Conservation (phyloP, 495 filamentous ascomycete genomes). For the Trichoderma orchidacearum region DNA sequence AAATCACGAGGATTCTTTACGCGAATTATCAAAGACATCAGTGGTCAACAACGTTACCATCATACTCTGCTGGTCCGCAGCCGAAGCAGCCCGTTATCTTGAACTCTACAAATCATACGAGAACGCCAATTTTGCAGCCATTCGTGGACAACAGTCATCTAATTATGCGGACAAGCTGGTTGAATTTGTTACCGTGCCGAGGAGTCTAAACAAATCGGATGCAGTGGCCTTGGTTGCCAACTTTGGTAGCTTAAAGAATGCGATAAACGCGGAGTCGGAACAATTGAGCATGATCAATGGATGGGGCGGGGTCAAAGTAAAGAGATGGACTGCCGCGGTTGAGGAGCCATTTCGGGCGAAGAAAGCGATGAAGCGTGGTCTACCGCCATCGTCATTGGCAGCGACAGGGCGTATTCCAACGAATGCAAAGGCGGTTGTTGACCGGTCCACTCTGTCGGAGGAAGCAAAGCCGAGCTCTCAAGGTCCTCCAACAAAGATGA, state of each 20-base stretch:
- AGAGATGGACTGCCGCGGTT: constrained; percentile 66
- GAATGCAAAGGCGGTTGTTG: constrained; percentile 5
- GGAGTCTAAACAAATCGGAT: constrained; percentile 89
- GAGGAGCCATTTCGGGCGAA: constrained; percentile 70
- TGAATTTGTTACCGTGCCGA: constrained; percentile 85
- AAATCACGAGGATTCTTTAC: constrained; percentile 62
- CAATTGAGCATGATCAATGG: constrained; percentile 69
- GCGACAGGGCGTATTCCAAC: not conserved
- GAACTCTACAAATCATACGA: constrained; percentile 91
- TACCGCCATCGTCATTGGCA: not conserved
- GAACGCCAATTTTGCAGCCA: constrained; percentile 65
- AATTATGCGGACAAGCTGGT: constrained; percentile 76
- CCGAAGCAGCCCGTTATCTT: constrained; percentile 84
- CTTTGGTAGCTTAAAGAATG: constrained; percentile 76
- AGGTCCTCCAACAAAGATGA: not conserved
- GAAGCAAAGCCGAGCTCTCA: not conserved
- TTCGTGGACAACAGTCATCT: constrained; percentile 67
- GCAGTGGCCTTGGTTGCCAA: constrained; percentile 73
- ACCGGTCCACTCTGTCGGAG: constrained; percentile 24
- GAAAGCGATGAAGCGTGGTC: constrained; percentile 44
- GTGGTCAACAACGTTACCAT: constrained; percentile 85
- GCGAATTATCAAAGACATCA: constrained; percentile 70
- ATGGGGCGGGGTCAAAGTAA: constrained; percentile 93
- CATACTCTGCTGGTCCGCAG: constrained; percentile 84
- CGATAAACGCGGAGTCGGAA: constrained; percentile 77